Evolutionary conservation across 2,329 filamentous ascomycete species (phyloP).

Genomic region (Colletotrichum musicola): DNA sequence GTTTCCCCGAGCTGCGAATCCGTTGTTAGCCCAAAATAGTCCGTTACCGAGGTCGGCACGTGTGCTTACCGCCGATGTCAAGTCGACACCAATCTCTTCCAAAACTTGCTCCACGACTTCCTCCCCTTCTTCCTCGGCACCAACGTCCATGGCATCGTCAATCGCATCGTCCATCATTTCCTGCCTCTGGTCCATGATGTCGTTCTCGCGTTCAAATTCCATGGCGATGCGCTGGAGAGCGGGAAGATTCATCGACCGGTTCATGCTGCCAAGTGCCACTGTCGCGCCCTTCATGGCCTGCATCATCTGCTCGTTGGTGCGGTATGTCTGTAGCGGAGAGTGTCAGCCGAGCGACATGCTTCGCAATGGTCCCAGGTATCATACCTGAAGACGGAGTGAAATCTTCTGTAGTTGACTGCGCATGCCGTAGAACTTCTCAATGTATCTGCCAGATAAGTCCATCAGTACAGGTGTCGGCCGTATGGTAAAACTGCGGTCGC

Average conservation of each 20-base stretch:
- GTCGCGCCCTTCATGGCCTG: constrained; percentile 99
- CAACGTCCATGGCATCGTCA: constrained; percentile 93
- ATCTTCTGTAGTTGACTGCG: constrained; percentile 97
- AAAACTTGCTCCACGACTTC: constrained; percentile 97
- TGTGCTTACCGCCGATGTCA: constrained; percentile 84
- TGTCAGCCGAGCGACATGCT: constrained; percentile 4
- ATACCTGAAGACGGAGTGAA: constrained; percentile 90
- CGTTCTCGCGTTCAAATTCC: constrained; percentile 99
- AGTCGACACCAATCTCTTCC: constrained; percentile 95
- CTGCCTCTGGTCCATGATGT: constrained; percentile 98
- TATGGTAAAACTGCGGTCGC: constrained; percentile 18
- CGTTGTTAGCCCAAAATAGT: constrained; percentile 43
- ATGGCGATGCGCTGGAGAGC: constrained; percentile 96
- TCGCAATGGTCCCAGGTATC: constrained; percentile 5
- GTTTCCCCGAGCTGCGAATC: constrained; percentile 85
- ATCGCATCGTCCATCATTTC: constrained; percentile 99
- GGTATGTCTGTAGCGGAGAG: constrained; percentile 77
- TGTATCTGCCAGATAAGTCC: constrained; percentile 71
- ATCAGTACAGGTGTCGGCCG: not conserved
- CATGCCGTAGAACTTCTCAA: constrained; percentile 99
- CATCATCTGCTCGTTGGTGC: constrained; percentile 99
- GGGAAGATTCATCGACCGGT: constrained; percentile 96
- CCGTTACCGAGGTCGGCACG: not conserved
- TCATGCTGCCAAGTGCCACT: constrained; percentile 94
- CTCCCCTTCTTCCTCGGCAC: constrained; percentile 93